Percentiles rank a stretch among this genome's conserved stretches.
phyloP scores from a whole-genome alignment of 2,329 filamentous ascomycete genomes.

The Hypomyces perniciosus region DNA sequence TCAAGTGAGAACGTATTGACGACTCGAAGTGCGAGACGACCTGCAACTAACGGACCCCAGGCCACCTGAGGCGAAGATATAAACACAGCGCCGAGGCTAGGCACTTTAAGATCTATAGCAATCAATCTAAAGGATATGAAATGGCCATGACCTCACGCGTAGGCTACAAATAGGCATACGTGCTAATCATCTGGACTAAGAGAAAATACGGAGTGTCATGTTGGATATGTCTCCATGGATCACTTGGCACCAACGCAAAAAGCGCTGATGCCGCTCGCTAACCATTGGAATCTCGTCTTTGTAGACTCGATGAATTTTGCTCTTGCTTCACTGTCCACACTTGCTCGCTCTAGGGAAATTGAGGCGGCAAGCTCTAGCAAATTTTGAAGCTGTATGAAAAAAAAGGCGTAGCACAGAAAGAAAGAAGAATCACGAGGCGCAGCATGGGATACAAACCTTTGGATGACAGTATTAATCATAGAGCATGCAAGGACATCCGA shows the following conservation, averaged over 20 bases:
- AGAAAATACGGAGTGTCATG: not conserved
- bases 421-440: no score
- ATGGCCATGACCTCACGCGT: no score
- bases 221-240: constrained; percentile 31
- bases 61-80: constrained; percentile 20
- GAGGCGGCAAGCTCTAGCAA: constrained; percentile 62
- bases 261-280: constrained; percentile 24
- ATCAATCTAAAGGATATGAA: no score
- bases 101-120: no score
- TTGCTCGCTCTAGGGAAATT: constrained; percentile 50
- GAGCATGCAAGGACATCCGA: no score
- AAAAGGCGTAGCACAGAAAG: no score
- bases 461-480: no score
- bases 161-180: not conserved
- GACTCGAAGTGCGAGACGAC: not conserved
- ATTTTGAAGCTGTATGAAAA: constrained; percentile 45
- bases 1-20: constrained; percentile 44
- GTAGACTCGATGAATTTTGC: constrained; percentile 31
- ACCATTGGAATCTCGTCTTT: constrained; percentile 23
- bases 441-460: no score
- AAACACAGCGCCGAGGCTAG: not conserved
- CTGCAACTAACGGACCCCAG: constrained; percentile 16
- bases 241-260: constrained; percentile 26
- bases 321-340: constrained; percentile 68
- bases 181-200: not conserved